These are phyloP conservation scores for Aspergillus sp. DNA, from an alignment of 2,329 filamentous ascomycete genomes.

Conservation along the genomic window DNA sequence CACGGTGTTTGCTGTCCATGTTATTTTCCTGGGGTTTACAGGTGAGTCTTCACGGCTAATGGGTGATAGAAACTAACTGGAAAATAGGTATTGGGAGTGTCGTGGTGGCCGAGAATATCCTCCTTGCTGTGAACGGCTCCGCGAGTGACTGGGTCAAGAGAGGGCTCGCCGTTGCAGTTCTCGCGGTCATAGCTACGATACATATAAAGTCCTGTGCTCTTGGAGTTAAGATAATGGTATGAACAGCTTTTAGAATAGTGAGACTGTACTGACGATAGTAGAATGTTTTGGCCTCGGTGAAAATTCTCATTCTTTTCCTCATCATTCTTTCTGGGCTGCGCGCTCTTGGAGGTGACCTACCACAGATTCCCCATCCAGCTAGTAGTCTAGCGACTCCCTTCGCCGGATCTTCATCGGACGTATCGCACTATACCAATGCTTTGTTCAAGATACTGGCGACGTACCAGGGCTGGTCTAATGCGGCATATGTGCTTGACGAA, in stretches of 20 bases:
- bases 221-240: conserved; percentile 62
- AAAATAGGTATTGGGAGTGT: conserved; percentile 59
- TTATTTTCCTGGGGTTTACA: conserved; percentile 62
- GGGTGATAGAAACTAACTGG: background rate
- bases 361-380: conserved; percentile 59
- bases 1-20: conserved; percentile 62
- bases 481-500: conserved; percentile 54
- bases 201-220: conserved; percentile 65
- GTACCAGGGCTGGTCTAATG: conserved; percentile 51
- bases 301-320: conserved; percentile 64
- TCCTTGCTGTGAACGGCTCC: conserved; percentile 63
- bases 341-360: conserved; percentile 60
- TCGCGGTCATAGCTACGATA: conserved; percentile 64
- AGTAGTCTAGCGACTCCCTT: conserved; percentile 64
- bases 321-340: conserved; percentile 65
- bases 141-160: conserved; percentile 67
- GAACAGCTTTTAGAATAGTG: background rate
- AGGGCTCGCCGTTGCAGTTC: conserved; percentile 64
- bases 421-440: conserved; percentile 67
- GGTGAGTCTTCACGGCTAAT: conserved; percentile 4
- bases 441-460: conserved; percentile 72
- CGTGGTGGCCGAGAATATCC: conserved; percentile 69
- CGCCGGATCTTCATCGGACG: conserved; percentile 58
- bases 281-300: conserved; percentile 65
- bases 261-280: background rate